phyloP scores from a whole-genome alignment of 148 eudicot species.

The Cornus florida region DNA sequence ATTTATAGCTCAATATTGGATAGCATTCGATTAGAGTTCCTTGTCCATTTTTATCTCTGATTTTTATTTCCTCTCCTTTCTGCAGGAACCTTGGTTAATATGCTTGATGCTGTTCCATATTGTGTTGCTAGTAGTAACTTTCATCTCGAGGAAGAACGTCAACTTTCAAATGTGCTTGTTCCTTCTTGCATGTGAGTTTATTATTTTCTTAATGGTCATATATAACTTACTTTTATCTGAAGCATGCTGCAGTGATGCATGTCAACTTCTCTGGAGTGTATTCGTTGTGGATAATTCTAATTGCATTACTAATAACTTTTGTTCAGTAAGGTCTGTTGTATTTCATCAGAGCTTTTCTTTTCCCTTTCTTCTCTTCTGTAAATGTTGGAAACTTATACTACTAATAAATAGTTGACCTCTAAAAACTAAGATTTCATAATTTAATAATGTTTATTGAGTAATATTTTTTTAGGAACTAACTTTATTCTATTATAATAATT shows the following conservation, averaged over 20 bases:
- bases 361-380: no score
- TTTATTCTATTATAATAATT: no score
- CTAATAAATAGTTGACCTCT: no score
- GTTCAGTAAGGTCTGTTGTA: no score
- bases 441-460: no score
- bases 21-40: no score
- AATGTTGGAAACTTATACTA: no score
- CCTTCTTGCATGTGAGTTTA: conserved; percentile 68
- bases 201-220: neutral
- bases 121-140: conserved; percentile 40
- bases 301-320: neutral
- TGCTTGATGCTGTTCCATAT: conserved; percentile 67
- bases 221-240: neutral
- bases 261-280: neutral
- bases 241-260: neutral
- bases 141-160: conserved; percentile 67
- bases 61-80: neutral
- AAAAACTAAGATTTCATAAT: no score
- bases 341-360: no score
- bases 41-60: neutral
- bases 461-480: no score
- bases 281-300: neutral
- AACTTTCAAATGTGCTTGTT: conserved; percentile 91
- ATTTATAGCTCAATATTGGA: no score
- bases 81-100: conserved; percentile 85